Evolutionary conservation across 345 rosid genomes (phyloP).

Genomic region (Brassica rapa): DNA sequence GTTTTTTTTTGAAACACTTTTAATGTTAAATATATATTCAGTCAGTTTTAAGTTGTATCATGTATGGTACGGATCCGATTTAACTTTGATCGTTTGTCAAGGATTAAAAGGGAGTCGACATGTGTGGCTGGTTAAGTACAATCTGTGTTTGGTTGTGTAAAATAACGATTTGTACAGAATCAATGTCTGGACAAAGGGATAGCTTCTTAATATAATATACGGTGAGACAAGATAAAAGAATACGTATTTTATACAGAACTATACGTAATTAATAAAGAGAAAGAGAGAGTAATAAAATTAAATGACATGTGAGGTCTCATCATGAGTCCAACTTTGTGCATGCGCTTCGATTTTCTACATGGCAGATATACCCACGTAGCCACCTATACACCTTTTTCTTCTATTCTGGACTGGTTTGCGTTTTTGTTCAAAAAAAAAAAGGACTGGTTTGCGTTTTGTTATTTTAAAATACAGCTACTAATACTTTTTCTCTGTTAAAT

Average conservation of each 20-base stretch:
- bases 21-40: not conserved
- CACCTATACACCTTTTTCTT: constrained; percentile 8
- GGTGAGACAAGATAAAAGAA: not conserved
- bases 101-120: not conserved
- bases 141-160: constrained; percentile 18
- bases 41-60: not conserved
- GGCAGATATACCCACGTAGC: constrained; percentile 37
- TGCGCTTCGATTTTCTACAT: constrained; percentile 49
- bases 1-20: not conserved
- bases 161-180: not conserved
- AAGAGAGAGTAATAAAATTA: constrained; percentile 9
- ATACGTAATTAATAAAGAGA: constrained; percentile 9
- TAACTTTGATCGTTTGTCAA: not conserved
- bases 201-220: constrained; percentile 16
- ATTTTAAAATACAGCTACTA: not conserved
- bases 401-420: not conserved
- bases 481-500: constrained; percentile 22
- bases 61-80: not conserved
- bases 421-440: not conserved
- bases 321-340: constrained; percentile 49
- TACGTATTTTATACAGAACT: not conserved
- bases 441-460: not conserved
- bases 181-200: constrained; percentile 29
- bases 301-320: constrained; percentile 47
- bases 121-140: constrained; percentile 15